Base-by-base conservation (phyloP, 306 rosid species). In the Malus asiatica region DNA sequence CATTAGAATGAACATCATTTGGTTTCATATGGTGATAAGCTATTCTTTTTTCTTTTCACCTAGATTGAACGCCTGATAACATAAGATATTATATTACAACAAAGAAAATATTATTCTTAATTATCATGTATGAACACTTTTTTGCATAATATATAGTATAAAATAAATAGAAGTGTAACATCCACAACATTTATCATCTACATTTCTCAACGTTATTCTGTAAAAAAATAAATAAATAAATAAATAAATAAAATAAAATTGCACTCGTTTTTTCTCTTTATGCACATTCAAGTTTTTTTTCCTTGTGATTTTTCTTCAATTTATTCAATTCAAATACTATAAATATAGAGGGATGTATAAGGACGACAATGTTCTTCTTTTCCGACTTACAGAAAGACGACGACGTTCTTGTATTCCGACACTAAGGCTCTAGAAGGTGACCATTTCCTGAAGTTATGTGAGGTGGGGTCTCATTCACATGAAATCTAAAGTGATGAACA, bases 401-500 rank as follows among this genome's bases (percentile, higher is more conserved):
- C 20, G 20, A 48, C 19, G 55, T 48, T 15, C 55, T 48, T 15
- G 19, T 48, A 48, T 4, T 48, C 55, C 55, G 8, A 48, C 55
- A 14, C 55, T 48, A 4, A 3, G 38, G 76, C 55, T 42, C 42
- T 73, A 45, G 25, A 19, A 18, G 12, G 69, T 60, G 68, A 60
- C 25, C 27, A 20, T 60, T 23, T 19, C 77, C 66, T 40, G 42
- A 25, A 60, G 77, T 42, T 40, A 42, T 76, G 46, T 57, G 70
- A 76, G 32, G 74, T 55, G 77, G 75, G 73, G 84, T 57, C 80
- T 19, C 23, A 57, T 81, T 44, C 87, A 79, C 83, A 81, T 16
- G 79, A 84, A 89, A 80, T 81, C 76, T 57, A 77, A 86, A 86
- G 83, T 63, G 82, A 84, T 72, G 40, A 40, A 83, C 69, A 38